Evolutionary conservation across 2,329 filamentous ascomycete species (phyloP).

Genomic region (Orbilia blumenaviensis): DNA sequence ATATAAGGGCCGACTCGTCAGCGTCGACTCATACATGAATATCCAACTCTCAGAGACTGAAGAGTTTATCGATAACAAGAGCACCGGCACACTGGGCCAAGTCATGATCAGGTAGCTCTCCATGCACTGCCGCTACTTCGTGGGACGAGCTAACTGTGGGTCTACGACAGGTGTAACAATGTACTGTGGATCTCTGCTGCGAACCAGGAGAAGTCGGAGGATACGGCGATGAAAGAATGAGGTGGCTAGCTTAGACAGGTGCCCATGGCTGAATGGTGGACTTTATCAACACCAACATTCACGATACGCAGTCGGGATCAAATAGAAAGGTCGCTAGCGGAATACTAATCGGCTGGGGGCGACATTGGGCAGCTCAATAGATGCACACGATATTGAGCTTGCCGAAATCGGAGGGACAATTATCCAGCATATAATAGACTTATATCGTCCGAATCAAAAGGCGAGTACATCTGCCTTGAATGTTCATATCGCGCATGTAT

Average conservation of each 20-base stretch:
- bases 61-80: conserved; percentile 89
- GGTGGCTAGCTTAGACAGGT: conserved; percentile 41
- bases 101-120: conserved; percentile 82
- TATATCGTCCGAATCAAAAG: conserved; percentile 36
- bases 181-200: conserved; percentile 80
- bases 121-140: not conserved
- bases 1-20: conserved; percentile 92
- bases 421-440: conserved; percentile 28
- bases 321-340: not conserved
- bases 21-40: conserved; percentile 99
- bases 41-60: conserved; percentile 89
- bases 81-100: conserved; percentile 83
- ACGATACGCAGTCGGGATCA: not conserved
- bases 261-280: not conserved
- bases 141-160: not conserved
- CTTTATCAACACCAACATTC: not conserved
- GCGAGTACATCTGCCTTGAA: conserved; percentile 52
- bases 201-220: conserved; percentile 62
- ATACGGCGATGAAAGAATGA: conserved; percentile 64
- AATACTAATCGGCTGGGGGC: not conserved
- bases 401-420: not conserved
- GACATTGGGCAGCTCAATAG: not conserved
- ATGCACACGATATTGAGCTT: not conserved
- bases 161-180: conserved; percentile 80
- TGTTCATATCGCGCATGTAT: conserved; percentile 38